A percentile compares a stretch with the other conserved stretches of the same genome.
phyloP scores from a whole-genome alignment of 2,329 filamentous ascomycete species.

The Trichoderma citrinoviride region DNA sequence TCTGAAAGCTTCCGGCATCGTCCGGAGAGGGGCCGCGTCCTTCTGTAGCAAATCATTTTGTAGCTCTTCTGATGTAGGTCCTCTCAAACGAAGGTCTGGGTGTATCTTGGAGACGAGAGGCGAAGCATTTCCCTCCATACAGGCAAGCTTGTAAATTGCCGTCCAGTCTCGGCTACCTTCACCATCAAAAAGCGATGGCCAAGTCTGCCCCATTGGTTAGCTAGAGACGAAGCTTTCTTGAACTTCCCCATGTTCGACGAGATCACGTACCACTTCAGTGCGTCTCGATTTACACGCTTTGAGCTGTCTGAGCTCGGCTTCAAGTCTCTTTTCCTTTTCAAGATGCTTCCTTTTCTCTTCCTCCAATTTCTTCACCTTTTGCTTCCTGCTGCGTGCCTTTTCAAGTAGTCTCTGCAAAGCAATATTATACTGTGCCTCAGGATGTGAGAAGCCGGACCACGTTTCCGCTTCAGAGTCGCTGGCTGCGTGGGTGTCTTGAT shows the following conservation, averaged over 20 bases:
- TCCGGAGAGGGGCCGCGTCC: not conserved
- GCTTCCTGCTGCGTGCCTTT: slow-evolving; percentile 11
- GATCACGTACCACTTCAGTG: not conserved
- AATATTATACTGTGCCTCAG: not conserved
- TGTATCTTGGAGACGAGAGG: slow-evolving; percentile 6
- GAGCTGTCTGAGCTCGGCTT: not conserved
- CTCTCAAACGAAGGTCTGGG: slow-evolving; percentile 13
- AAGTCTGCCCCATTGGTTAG: not conserved
- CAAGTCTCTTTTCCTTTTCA: not conserved
- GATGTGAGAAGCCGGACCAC: not conserved
- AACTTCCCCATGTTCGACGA: not conserved
- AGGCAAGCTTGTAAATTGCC: not conserved
- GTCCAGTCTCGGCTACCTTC: not conserved
- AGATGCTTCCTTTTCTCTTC: not conserved
- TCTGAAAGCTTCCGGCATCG: not conserved
- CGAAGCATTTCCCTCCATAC: slow-evolving; percentile 20
- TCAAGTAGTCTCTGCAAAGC: not conserved
- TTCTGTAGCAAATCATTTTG: not conserved
- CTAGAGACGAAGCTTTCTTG: not conserved
- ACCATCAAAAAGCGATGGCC: not conserved
- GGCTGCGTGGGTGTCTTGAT: not conserved
- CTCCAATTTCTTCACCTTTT: not conserved
- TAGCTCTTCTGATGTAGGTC: not conserved
- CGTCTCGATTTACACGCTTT: not conserved
- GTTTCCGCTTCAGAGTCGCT: slow-evolving; percentile 13